Evolutionary conservation across 192 early-diverging fungal genomes (phyloP), one percentile per base, ranked within the genome.

Genomic region (Coemansia sp.): DNA sequence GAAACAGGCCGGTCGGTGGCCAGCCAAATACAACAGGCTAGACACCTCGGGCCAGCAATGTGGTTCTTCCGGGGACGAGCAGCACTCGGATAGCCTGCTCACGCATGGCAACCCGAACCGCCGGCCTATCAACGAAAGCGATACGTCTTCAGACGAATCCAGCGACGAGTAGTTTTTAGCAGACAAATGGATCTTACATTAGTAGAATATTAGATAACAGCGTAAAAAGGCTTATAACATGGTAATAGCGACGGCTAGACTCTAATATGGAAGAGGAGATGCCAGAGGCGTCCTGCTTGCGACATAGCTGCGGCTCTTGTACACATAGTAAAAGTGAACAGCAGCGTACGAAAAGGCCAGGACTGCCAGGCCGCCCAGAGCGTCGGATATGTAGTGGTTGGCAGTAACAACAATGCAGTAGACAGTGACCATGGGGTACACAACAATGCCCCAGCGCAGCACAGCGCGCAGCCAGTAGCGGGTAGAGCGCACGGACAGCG

Each of bases 391-490:
- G 31, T 71, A 78, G 64, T 78, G 74, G 58, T 78, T 78, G 19
- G 68, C 74, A 21, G 74, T 78, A 47, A 78, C 57, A 37, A 78
- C 57, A 43, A 78, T 78, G 65, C 74, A 78, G 61, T 78, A 78
- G 52, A 78, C 44, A 37, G 74, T 78, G 49, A 71, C 60, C 60
- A 71, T 63, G 9, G 74, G 74, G 47, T 78, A 78, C 0, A 59
- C 46, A 28, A 78, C 42, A 41, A 71, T 67, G 51, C 52, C 59
- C 74, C 74, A 78, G 64, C 74, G 74, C 39, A 67, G 26, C 50
- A 67, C 45, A 20, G 46, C 63, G 46, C 69, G 74, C 47, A 78
- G 53, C 68, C 64, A 71, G 69, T 57, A 71, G 44, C 53, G 60
- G 21, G 42, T 41, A 26, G 68, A 68, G 55, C 55, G 38, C 9